Evolutionary conservation across 495 filamentous ascomycete genomes (phyloP).

Genomic region (Cryomyces minteri): DNA sequence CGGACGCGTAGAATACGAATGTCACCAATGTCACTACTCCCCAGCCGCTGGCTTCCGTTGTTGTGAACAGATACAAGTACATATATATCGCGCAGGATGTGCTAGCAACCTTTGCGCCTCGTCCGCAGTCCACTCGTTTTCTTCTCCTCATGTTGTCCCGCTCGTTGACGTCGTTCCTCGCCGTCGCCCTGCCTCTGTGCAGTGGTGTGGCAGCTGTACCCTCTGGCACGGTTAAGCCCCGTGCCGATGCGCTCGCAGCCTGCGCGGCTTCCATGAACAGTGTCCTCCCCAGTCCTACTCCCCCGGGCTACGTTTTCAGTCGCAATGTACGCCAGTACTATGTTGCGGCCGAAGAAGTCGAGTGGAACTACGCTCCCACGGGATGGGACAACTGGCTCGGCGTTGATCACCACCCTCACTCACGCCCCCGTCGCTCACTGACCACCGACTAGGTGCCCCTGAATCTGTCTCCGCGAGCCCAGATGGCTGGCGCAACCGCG

Average conservation of each 20-base stretch:
- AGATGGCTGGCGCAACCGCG: not conserved
- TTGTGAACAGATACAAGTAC: too few species aligned
- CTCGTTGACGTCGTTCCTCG: too few species aligned
- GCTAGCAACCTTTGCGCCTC: too few species aligned
- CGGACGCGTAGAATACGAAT: too few species aligned
- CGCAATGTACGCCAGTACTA: slow-evolving; percentile 4
- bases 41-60: too few species aligned
- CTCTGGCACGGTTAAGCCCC: too few species aligned
- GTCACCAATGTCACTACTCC: too few species aligned
- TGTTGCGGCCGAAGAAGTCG: slow-evolving; percentile 3
- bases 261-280: slow-evolving; percentile 4
- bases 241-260: not conserved
- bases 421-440: not conserved
- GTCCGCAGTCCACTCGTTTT: too few species aligned
- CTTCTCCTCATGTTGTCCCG: too few species aligned
- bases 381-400: slow-evolving; percentile 10
- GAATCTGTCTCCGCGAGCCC: slow-evolving; percentile 2
- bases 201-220: too few species aligned
- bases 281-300: not conserved
- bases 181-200: too few species aligned
- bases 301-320: slow-evolving; percentile 1
- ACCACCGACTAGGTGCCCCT: slow-evolving; percentile 1
- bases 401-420: not conserved
- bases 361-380: slow-evolving; percentile 6
- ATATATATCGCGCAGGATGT: too few species aligned